Evolutionary conservation across 2,329 filamentous ascomycete genomes (phyloP).

Genomic region (Penicillium crustosum): DNA sequence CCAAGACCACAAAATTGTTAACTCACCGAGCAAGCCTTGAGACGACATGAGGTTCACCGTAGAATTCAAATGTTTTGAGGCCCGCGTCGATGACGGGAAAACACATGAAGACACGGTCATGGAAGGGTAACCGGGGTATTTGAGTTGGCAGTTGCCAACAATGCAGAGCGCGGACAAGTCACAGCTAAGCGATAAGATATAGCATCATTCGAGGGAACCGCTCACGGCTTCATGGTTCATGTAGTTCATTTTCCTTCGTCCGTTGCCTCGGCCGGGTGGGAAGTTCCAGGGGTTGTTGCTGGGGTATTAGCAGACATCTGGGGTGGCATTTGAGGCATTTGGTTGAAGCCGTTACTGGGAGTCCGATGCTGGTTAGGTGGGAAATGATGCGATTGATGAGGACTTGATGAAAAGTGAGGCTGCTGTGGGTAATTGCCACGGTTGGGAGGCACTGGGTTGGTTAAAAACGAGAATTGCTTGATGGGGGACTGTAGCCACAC

Average conservation of each 20-base stretch:
- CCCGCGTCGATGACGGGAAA: conserved; percentile 3
- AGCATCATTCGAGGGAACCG: conserved; percentile 2
- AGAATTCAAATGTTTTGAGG: conserved; percentile 5
- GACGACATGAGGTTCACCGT: conserved; percentile 7
- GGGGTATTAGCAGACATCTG: conserved; percentile 44
- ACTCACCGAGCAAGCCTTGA: conserved; percentile 14
- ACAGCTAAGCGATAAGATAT: conserved; percentile 4
- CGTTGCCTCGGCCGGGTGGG: conserved; percentile 44
- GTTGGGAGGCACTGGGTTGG: conserved; percentile 57
- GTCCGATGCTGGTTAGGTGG: conserved; percentile 57
- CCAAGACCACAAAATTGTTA: neutral
- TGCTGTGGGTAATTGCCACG: conserved; percentile 60
- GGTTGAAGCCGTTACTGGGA: conserved; percentile 57
- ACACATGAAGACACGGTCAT: conserved; percentile 5
- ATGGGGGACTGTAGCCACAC: conserved; percentile 42
- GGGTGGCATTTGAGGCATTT: conserved; percentile 46
- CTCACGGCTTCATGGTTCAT: conserved; percentile 9
- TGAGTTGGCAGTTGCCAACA: conserved; percentile 8
- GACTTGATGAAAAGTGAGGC: conserved; percentile 65
- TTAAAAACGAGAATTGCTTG: conserved; percentile 40
- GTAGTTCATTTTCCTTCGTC: conserved; percentile 52
- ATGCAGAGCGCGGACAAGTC: conserved; percentile 5
- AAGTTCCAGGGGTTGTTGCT: conserved; percentile 27
- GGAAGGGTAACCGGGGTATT: conserved; percentile 3
- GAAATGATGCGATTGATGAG: conserved; percentile 64